Base-by-base conservation (phyloP, 176 grass and related monocot genomes). In the Thinopyrum elongatum region DNA sequence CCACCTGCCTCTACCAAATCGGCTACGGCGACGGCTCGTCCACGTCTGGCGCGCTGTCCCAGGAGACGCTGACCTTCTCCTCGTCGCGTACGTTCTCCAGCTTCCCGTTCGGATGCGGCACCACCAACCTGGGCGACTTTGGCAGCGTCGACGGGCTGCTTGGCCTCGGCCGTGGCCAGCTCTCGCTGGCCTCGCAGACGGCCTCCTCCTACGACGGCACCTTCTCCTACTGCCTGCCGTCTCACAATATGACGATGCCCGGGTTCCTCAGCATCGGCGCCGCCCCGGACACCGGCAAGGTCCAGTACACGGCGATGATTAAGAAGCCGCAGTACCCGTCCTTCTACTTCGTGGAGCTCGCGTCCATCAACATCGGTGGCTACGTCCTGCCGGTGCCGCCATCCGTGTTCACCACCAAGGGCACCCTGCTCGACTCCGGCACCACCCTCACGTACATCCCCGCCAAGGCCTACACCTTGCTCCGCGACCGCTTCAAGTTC, bases 181-280 rank as follows among this genome's bases (percentile, higher is more conserved):
- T 91, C 3, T 97, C 95, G 2, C 57, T 97, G 34, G 5, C 80
- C 15, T 93, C 88, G 25, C 95, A 97, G 10, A 87, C 84, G 4
- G 70, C 92, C 5, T 16, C 59, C 3, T 72, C 82, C 4, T 82
- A 93, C 8, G 92, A 87, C 47, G 57, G 39, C 4, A 58, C 46
- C 19, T 97, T 97, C 83, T 93, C 95, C 2, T 97, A 97, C 87
- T 97, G 95, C 41, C 74, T 97, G 17, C 90, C 95, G 8, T 91
- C 95, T 9, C 9, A 1, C 28, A 80, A 88, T 19, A 70, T 9
- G 85, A 19, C 53, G 2, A 22, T 19, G 38, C 70, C 63, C 0
- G 95, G 95, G 13, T 97, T 84, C 80, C 88, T 97, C 15, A 88
- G 63, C n/a, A 78, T 97, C 27, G 95, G 92, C 49, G 8, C 76